Evolutionary conservation across 805 yeast genomes (phyloP).

Genomic region (Schwanniomyces pseudopolymorphus): DNA sequence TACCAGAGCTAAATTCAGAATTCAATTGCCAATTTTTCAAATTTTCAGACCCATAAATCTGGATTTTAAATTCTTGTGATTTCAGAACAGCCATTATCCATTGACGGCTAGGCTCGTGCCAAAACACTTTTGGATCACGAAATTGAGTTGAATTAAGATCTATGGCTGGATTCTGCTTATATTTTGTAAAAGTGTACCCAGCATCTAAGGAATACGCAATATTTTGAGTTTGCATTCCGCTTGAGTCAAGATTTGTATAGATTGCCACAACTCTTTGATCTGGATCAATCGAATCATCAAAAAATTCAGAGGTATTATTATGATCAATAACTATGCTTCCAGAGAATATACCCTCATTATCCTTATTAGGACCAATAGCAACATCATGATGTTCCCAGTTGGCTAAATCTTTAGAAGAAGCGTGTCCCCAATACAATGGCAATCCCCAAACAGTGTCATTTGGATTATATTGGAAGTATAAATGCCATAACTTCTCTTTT

Average conservation of each 20-base stretch:
- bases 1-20: slow-evolving; percentile 25
- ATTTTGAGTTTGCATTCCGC: slow-evolving; percentile 27
- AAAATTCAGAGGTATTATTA: slow-evolving; percentile 37
- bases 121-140: slow-evolving; percentile 37
- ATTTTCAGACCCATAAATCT: slow-evolving; percentile 23
- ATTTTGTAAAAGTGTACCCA: slow-evolving; percentile 30
- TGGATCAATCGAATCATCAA: slow-evolving; percentile 19
- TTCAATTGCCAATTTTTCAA: slow-evolving; percentile 24
- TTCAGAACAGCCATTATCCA: slow-evolving; percentile 30
- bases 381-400: slow-evolving; percentile 31
- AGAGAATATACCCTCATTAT: slow-evolving; percentile 31
- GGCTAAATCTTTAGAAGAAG: slow-evolving; percentile 31
- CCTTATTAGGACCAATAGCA: slow-evolving; percentile 26
- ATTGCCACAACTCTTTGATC: slow-evolving; percentile 36
- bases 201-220: slow-evolving; percentile 35
- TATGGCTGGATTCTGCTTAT: slow-evolving; percentile 29
- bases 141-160: slow-evolving; percentile 25
- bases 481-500: slow-evolving; percentile 28
- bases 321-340: slow-evolving; percentile 37
- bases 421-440: slow-evolving; percentile 44
- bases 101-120: slow-evolving; percentile 26
- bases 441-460: slow-evolving; percentile 28
- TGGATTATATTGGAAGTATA: slow-evolving; percentile 40
- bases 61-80: slow-evolving; percentile 26
- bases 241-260: slow-evolving; percentile 26